Evolutionary conservation across 768 basidiomycete species (phyloP), one percentile per base, ranked within the genome.

Genomic region (Paxillus ammoniavirescens): DNA sequence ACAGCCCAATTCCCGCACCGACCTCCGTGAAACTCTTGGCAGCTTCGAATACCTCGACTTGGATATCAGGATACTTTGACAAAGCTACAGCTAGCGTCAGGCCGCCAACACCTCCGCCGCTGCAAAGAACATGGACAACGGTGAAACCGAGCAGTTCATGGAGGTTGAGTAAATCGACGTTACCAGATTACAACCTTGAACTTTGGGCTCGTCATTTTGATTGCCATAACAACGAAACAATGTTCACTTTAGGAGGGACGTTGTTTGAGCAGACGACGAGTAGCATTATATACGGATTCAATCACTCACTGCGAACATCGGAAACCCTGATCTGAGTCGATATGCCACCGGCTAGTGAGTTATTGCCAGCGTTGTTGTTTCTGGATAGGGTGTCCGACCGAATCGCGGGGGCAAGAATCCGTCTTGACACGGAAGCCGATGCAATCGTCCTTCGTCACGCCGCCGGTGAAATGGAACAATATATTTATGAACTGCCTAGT

Each of bases 1-100:
- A 78, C 35, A 72, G 61, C 4, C 79, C 81, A 49, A 86, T 74
- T n/a, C 84, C 84, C 15, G 82, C 83, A n/a, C 84, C 84, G 23
- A 83, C 40, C 65, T 84, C 83, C 23, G 74, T 67, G 41, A 84
- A 74, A 49, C 75, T 66, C 38, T 64, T 60, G 28, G 82, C 77
- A 12, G 72, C 75, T 69, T 86, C 84, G 53, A 77, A 86, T 23
- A 86, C 66, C 48, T 79, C 75, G 37, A 84, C 73, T 31, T 82
- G 77, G 26, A 85, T 81, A 54, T 83, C 77, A 2, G 75, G 75
- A 61, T 77, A 80, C 43, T 62, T 62, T 13, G 65, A 62, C 31
- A 77, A 53, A 1, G 71, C 68, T 0, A 68, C 63, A 4, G 74
- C 75, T n/a, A 74, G 62, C 23, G 68, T 71, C 46, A 77, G 55